phyloP scores from a whole-genome alignment of 2,329 filamentous ascomycete species.

The Colletotrichum karsti region DNA sequence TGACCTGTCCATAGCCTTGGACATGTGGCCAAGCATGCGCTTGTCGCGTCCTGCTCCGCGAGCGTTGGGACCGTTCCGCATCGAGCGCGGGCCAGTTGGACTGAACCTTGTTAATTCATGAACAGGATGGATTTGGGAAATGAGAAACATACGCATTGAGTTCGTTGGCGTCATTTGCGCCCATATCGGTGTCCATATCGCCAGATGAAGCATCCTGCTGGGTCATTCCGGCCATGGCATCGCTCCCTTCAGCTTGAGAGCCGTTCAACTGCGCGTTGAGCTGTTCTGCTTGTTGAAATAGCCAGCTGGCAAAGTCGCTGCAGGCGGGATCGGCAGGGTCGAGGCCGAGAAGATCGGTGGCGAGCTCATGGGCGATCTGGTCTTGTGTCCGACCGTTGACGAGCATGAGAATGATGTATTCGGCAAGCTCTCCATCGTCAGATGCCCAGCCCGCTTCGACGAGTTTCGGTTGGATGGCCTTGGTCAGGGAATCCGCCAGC shows the following conservation, averaged over 20 bases:
- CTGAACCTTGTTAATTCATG: slow-evolving; percentile 63
- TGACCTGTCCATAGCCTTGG: slow-evolving; percentile 82
- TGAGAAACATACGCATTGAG: slow-evolving; percentile 65
- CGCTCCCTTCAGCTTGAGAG: slow-evolving; percentile 40
- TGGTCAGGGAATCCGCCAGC: slow-evolving; percentile 83
- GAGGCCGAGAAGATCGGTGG: slow-evolving; percentile 85
- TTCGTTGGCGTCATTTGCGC: slow-evolving; percentile 58
- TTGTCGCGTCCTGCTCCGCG: slow-evolving; percentile 74
- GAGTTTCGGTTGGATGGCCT: slow-evolving; percentile 88
- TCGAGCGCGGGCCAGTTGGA: slow-evolving; percentile 93
- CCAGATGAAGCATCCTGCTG: slow-evolving; percentile 44
- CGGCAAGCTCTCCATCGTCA: slow-evolving; percentile 84
- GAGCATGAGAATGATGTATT: slow-evolving; percentile 98
- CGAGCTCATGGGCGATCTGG: slow-evolving; percentile 87
- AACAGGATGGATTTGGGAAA: slow-evolving; percentile 13
- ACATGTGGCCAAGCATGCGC: slow-evolving; percentile 85
- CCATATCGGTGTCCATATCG: slow-evolving; percentile 79
- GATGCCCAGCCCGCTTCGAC: slow-evolving; percentile 93
- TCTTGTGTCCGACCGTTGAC: slow-evolving; percentile 93
- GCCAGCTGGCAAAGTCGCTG: slow-evolving; percentile 88
- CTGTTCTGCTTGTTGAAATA: slow-evolving; percentile 85
- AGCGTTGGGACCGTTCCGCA: slow-evolving; percentile 76
- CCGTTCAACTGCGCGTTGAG: slow-evolving; percentile 72
- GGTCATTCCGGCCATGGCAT: slow-evolving; percentile 39
- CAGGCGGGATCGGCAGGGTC: slow-evolving; percentile 83